A percentile compares a stretch with the other conserved stretches of the same genome.
Conservation (phyloP, 2,329 filamentous ascomycete species). For the Fusarium verrucosum region DNA sequence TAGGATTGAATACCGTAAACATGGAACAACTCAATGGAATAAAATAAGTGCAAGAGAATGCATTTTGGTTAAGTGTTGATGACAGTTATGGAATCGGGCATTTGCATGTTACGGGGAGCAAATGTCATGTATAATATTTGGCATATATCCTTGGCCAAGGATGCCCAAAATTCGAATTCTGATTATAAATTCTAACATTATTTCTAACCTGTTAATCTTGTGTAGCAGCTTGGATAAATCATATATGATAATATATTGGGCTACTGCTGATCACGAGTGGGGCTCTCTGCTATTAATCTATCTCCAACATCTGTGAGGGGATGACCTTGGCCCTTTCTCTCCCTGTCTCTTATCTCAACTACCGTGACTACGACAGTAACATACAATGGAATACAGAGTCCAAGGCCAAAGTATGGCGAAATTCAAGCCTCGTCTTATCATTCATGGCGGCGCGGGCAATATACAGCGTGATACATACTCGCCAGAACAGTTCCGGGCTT, state of each 20-base stretch:
- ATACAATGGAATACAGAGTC: conserved; percentile 55
- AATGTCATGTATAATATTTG: not conserved
- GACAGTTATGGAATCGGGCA: not conserved
- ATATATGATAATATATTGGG: not conserved
- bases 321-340: not conserved
- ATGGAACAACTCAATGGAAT: not conserved
- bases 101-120: conserved; percentile 2
- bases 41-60: not conserved
- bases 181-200: not conserved
- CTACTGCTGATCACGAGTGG: conserved; percentile 14
- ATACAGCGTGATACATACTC: conserved; percentile 69
- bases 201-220: not conserved
- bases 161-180: not conserved
- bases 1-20: not conserved
- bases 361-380: not conserved
- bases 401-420: conserved; percentile 21
- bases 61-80: not conserved
- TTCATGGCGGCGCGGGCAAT: conserved; percentile 79
- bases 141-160: not conserved
- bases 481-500: conserved; percentile 65
- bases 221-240: not conserved
- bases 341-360: not conserved
- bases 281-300: not conserved
- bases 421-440: conserved; percentile 68
- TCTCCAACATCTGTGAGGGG: conserved; percentile 9